Conservation (phyloP, 176 grass and related monocot species). For the Bolboschoenus planiculmis region DNA sequence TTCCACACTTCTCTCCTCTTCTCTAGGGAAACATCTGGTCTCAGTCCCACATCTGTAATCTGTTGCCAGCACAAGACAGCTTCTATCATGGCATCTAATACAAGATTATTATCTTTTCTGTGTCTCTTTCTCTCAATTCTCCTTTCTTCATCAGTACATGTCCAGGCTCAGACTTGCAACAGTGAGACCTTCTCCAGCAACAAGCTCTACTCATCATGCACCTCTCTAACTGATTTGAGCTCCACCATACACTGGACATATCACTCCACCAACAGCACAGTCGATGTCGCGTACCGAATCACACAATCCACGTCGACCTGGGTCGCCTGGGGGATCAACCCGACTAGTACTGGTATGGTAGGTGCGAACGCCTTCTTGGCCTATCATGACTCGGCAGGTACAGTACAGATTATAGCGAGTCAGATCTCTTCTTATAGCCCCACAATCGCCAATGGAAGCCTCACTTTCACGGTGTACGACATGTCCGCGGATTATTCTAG, state of each 20-base stretch:
- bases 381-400: slow-evolving; percentile 34
- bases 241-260: slow-evolving; percentile 77
- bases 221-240: slow-evolving; percentile 33
- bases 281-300: slow-evolving; percentile 62
- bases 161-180: slow-evolving; percentile 40
- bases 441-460: not conserved
- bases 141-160: slow-evolving; percentile 2
- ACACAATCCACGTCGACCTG: slow-evolving; percentile 19
- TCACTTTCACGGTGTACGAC: slow-evolving; percentile 30
- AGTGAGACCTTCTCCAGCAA: slow-evolving; percentile 41
- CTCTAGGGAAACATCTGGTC: not conserved
- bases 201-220: slow-evolving; percentile 36
- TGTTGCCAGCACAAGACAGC: not conserved
- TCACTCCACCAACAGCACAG: slow-evolving; percentile 56
- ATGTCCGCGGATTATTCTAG: slow-evolving; percentile 34
- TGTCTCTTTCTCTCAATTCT: slow-evolving; percentile 19
- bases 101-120: slow-evolving; percentile 18
- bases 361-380: slow-evolving; percentile 59
- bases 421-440: not conserved
- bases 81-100: slow-evolving; percentile 23
- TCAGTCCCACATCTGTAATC: not conserved
- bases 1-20: slow-evolving; percentile 2
- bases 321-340: slow-evolving; percentile 93
- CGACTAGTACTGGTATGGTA: not conserved
- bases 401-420: slow-evolving; percentile 22